These are phyloP conservation scores for Termitomyces sp. DNA, from an alignment of 768 basidiomycete genomes.

Conservation along the genomic window DNA sequence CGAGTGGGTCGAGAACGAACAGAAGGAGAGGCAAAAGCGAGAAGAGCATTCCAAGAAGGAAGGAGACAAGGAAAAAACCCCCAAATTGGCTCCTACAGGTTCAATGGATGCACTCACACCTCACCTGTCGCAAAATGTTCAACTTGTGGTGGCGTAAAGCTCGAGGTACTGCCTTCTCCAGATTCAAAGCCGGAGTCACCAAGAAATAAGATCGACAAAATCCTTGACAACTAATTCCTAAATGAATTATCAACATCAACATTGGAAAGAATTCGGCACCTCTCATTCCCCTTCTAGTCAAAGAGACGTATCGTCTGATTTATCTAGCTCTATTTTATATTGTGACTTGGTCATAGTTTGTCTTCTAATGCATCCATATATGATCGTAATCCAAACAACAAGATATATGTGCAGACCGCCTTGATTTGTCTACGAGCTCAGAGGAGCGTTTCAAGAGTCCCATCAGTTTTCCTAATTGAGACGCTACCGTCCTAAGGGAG, in stretches of 20 bases:
- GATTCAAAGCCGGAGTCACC: neutral
- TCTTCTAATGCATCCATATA: neutral
- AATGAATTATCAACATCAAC: neutral
- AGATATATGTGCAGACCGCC: neutral
- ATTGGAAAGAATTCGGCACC: neutral
- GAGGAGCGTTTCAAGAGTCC: conserved; percentile 28
- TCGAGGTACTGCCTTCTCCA: neutral
- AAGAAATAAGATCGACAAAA: neutral
- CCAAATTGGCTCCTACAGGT: neutral
- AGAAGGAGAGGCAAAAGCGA: conserved; percentile 9
- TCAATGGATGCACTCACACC: neutral
- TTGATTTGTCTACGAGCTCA: neutral
- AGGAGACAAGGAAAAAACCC: conserved; percentile 1
- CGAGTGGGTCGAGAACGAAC: conserved; percentile 41
- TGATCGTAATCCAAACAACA: neutral
- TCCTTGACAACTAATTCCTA: neutral
- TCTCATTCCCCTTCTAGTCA: neutral
- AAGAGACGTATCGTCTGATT: neutral
- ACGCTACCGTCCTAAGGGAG: conserved; percentile 59
- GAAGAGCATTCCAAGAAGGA: conserved; percentile 10
- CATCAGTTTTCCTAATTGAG: conserved; percentile 53
- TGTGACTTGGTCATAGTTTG: neutral
- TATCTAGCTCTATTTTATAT: neutral
- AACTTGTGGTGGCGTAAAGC: conserved; percentile 3
- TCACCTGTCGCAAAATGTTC: neutral